phyloP scores from a whole-genome alignment of 257 asterid species.

The Petunia axillaris region DNA sequence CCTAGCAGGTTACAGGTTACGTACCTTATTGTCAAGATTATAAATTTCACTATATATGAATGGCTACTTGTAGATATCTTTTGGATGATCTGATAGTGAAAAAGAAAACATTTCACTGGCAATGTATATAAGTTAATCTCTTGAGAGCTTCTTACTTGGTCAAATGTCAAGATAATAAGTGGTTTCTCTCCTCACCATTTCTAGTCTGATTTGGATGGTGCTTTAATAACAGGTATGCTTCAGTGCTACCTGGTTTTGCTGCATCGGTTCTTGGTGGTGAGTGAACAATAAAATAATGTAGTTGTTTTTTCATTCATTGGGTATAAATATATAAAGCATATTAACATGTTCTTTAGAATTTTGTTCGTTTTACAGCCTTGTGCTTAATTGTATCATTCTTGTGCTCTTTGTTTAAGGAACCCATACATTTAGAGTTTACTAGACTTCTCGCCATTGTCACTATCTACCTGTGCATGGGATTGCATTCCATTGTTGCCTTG shows the following conservation, averaged over 20 bases:
- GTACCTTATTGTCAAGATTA: no score
- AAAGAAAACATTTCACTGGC: not conserved
- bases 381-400: not conserved
- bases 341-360: not conserved
- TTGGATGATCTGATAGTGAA: no score
- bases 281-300: slow-evolving; percentile 23
- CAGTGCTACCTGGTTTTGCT: slow-evolving; percentile 52
- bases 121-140: not conserved
- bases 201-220: slow-evolving; percentile 1
- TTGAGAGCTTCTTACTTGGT: not conserved
- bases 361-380: not conserved
- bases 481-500: not conserved
- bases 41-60: no score
- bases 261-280: slow-evolving; percentile 54
- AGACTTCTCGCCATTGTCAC: not conserved
- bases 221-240: slow-evolving; percentile 48
- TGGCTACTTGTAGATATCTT: no score
- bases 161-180: not conserved
- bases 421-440: not conserved
- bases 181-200: not conserved
- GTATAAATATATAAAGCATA: not conserved
- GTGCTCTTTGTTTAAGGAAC: not conserved
- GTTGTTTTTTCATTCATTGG: not conserved
- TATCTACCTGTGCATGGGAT: not conserved
- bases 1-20: no score